These are phyloP conservation scores for Neurospora sp. DNA, from an alignment of 495 filamentous ascomycete species.

Conservation along the genomic window DNA sequence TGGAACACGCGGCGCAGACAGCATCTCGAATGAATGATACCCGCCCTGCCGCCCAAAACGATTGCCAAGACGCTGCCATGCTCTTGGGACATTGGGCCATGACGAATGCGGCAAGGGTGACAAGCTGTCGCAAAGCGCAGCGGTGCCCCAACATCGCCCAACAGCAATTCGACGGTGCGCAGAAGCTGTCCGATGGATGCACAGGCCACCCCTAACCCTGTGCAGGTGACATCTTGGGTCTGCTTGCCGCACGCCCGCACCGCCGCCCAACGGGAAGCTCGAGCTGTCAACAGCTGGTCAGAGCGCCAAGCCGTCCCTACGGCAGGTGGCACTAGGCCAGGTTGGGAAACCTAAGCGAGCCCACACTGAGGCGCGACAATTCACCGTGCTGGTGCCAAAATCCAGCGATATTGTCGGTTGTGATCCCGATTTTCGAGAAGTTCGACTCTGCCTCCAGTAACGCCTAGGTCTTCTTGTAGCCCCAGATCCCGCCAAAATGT, in stretches of 20 bases:
- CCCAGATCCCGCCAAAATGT: conserved; percentile 35
- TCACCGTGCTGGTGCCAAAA: conserved; percentile 16
- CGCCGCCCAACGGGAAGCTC: background rate
- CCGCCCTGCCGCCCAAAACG: background rate
- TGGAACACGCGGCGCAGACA: background rate
- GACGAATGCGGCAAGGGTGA: background rate
- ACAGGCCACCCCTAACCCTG: background rate
- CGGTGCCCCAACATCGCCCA: background rate
- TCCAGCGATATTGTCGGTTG: conserved; percentile 7
- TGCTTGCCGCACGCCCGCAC: background rate
- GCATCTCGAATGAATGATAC: background rate
- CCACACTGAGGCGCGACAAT: conserved; percentile 28
- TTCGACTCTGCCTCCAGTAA: conserved; percentile 15
- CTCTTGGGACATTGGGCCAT: background rate
- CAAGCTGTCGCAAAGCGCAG: background rate
- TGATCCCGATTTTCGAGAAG: conserved; percentile 12
- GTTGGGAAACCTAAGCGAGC: conserved; percentile 33
- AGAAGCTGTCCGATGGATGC: background rate
- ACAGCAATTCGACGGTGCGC: background rate
- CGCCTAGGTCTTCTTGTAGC: conserved; percentile 18
- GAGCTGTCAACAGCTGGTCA: background rate
- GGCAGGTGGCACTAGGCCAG: conserved; percentile 13
- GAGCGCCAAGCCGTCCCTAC: background rate
- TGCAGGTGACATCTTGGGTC: background rate
- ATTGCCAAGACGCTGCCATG: background rate